These are phyloP conservation scores for Ceratocystis papillata DNA, from an alignment of 2,329 filamentous ascomycete genomes.

Conservation along the genomic window DNA sequence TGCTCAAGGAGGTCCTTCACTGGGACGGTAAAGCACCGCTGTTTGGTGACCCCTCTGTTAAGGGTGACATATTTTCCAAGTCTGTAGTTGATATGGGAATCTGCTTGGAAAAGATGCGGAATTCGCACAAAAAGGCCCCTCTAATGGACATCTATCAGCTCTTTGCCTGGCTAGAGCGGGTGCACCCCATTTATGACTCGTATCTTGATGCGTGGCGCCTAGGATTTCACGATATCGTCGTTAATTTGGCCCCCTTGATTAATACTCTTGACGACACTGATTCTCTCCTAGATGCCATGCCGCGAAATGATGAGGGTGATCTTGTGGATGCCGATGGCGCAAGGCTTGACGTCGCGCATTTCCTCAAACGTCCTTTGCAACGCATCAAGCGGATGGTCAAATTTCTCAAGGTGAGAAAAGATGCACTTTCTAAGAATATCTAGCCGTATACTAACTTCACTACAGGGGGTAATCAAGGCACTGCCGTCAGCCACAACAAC, in stretches of 20 bases:
- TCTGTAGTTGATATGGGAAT: conserved; percentile 93
- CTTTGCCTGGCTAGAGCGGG: conserved; percentile 68
- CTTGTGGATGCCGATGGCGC: conserved; percentile 67
- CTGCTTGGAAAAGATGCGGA: conserved; percentile 71
- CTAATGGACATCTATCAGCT: conserved; percentile 60
- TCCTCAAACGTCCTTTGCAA: conserved; percentile 79
- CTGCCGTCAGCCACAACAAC: conserved; percentile 39
- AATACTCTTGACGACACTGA: conserved; percentile 46
- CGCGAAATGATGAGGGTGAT: conserved; percentile 53
- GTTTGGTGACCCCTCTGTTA: conserved; percentile 16
- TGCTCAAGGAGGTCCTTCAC: conserved; percentile 74
- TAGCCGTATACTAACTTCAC: conserved; percentile 5
- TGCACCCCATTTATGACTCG: conserved; percentile 67
- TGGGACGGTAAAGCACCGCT: conserved; percentile 44
- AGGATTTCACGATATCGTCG: conserved; percentile 87
- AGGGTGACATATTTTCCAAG: conserved; percentile 53
- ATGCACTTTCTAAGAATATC: neutral
- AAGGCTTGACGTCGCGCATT: conserved; percentile 83
- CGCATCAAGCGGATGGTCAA: conserved; percentile 80
- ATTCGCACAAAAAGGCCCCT: conserved; percentile 69
- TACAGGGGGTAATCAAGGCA: conserved; percentile 46
- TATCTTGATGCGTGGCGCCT: conserved; percentile 85
- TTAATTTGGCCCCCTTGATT: conserved; percentile 70
- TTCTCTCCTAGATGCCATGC: conserved; percentile 48
- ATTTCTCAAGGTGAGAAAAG: conserved; percentile 56